A percentile compares a stretch with the other conserved stretches of the same genome.
phyloP scores from a whole-genome alignment of 169 alveolate species.

The Babesia gibsoni region DNA sequence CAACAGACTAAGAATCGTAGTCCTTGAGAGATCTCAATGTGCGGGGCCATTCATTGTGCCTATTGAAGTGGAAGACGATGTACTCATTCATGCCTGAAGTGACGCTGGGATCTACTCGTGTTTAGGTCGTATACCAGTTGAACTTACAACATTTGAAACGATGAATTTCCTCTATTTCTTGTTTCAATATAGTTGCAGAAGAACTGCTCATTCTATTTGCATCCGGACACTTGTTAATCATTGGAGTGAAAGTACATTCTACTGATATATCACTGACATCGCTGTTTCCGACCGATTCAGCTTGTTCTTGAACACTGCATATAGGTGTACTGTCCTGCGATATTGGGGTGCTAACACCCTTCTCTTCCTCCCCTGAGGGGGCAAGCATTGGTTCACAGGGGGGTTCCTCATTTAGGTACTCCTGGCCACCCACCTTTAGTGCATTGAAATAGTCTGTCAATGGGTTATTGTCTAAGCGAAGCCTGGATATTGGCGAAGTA shows the following conservation, averaged over 20 bases:
- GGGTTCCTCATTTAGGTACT: too few relatives aligned
- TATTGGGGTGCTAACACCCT: too few relatives aligned
- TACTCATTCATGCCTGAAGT: conserved; percentile 30
- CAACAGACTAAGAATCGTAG: not conserved
- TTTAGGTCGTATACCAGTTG: too few relatives aligned
- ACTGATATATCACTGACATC: too few relatives aligned
- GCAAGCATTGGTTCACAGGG: too few relatives aligned
- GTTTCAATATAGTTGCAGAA: not conserved
- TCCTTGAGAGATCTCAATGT: conserved; percentile 24
- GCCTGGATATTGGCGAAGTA: not conserved
- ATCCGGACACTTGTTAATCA: not conserved
- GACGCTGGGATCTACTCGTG: not conserved
- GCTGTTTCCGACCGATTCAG: too few relatives aligned
- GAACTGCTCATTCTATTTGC: too few relatives aligned
- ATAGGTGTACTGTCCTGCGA: too few relatives aligned
- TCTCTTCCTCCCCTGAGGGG: too few relatives aligned
- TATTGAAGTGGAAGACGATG: conserved; percentile 47
- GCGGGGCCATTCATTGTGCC: conserved; percentile 34
- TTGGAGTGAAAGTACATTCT: conserved; percentile 17
- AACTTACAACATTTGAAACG: not conserved
- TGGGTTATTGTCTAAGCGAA: conserved; percentile 7
- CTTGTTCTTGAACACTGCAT: too few relatives aligned
- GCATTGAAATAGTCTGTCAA: conserved; percentile 8
- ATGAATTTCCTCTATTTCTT: conserved; percentile 8
- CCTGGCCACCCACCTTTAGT: not conserved